These are phyloP conservation scores for Aspergillus sp. DNA, from an alignment of 2,329 filamentous ascomycete species.

Conservation along the genomic window DNA sequence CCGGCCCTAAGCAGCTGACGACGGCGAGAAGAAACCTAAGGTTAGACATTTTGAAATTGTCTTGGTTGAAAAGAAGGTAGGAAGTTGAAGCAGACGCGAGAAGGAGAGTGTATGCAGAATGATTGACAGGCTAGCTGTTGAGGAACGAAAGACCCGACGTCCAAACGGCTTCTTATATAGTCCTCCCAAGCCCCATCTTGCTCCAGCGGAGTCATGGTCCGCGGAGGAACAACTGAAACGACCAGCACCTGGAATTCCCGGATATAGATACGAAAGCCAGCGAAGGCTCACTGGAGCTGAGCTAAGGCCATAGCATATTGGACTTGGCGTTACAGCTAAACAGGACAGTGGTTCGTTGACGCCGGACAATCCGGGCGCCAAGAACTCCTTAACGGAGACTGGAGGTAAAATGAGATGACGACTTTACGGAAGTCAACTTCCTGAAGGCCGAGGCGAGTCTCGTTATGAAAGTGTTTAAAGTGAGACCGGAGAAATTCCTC, in stretches of 20 bases:
- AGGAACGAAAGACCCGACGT: conserved; percentile 1
- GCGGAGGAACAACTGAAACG: conserved; percentile 7
- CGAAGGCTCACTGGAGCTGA: neutral
- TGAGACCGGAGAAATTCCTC: conserved; percentile 13
- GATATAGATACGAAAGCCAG: neutral
- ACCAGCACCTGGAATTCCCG: neutral
- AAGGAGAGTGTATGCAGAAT: conserved; percentile 4
- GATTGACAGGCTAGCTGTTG: conserved; percentile 12
- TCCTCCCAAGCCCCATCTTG: neutral
- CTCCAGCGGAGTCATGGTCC: neutral
- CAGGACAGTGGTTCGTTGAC: neutral
- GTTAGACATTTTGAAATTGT: conserved; percentile 21
- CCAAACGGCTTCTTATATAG: conserved; percentile 10
- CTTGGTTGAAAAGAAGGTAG: conserved; percentile 2
- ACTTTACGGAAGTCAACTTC: neutral
- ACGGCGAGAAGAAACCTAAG: conserved; percentile 25
- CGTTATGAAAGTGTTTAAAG: neutral
- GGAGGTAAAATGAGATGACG: no score
- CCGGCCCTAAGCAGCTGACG: conserved; percentile 23
- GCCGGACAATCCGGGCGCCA: neutral
- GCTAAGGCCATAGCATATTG: neutral
- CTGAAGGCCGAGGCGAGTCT: neutral
- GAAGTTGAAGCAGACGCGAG: conserved; percentile 2
- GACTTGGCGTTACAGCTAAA: neutral
- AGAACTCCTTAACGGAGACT: neutral